These are phyloP conservation scores for Cordyceps tenuipes DNA, from an alignment of 2,329 filamentous ascomycete genomes.

Conservation along the genomic window DNA sequence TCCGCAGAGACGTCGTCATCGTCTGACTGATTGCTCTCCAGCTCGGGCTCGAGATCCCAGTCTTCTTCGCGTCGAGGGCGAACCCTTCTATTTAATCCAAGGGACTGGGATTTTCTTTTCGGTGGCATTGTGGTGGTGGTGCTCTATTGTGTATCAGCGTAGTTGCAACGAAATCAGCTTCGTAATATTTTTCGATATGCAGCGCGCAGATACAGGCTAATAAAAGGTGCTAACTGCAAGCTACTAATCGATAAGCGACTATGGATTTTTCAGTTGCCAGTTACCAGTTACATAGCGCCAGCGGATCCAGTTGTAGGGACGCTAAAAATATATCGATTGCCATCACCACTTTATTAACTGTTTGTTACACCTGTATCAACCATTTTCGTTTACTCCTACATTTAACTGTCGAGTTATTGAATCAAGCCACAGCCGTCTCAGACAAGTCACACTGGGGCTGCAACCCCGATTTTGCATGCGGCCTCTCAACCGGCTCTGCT, in stretches of 20 bases:
- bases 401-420: background rate
- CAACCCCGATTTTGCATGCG: background rate
- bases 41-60: conserved; percentile 28
- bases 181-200: background rate
- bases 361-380: background rate
- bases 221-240: background rate
- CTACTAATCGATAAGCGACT: conserved; percentile 6
- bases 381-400: background rate
- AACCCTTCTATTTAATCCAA: conserved; percentile 34
- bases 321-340: background rate
- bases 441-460: too few relatives aligned
- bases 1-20: conserved; percentile 24
- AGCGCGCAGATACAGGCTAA: too few relatives aligned
- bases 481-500: background rate
- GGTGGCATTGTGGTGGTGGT: conserved; percentile 23
- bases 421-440: background rate
- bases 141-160: background rate
- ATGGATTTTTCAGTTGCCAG: background rate
- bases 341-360: background rate
- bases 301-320: background rate
- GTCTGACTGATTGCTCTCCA: conserved; percentile 18
- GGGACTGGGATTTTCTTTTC: conserved; percentile 31
- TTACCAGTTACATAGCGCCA: background rate
- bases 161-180: background rate
- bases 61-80: conserved; percentile 36